Base-by-base conservation (phyloP, 1,139 yeast species). In the Spathaspora sp. region DNA sequence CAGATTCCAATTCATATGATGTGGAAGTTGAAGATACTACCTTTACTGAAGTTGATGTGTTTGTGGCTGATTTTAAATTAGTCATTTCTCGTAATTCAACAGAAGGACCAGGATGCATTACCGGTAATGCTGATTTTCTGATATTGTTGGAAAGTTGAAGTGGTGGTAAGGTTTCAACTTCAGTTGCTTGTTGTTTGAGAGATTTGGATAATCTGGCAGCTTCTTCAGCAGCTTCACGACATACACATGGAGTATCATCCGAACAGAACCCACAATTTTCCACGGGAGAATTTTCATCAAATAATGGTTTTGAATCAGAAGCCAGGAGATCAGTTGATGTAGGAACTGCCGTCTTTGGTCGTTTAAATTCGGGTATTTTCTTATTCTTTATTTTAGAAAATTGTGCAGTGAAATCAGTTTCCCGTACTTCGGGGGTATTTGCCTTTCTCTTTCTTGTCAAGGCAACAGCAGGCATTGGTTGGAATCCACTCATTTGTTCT, bases 241-340 rank as follows among this genome's bases (percentile, higher is more conserved):
- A 91, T 2, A 91, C 88, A 67, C 98, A 91, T 4, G 96, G 95
- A 0, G 96, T 84, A 53, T 86, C 95, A 56, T 87, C 96, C 1
- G 96, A 82, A 60, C 98, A 91, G 65, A 91, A 91, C 1, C 97
- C 97, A 67, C 98, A 91, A 51, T 84, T 80, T 53, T 88, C 95
- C 47, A 82, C 80, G 3, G 87, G 85, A 1, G 84, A 76, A 37
- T 67, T 53, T 52, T 68, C 72, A 55, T 74, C 64, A 45, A 73
- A 72, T n/a, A 46, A 50, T 11, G 48, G 29, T 24, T 20, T 20
- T 27, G 56, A 37, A n/a, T 40, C 41, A 20, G 37, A 15, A 2
- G 36, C 5, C 36, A 31, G 38, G 38, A 7, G 25, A 13, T 27
- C 6, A 11, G 31, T 27, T 27, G 47, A 37, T 27, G 56, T 9